Evolutionary conservation across 495 filamentous ascomycete genomes (phyloP), one percentile per base, ranked within the genome.

Genomic region (Trichoderma reesei): DNA sequence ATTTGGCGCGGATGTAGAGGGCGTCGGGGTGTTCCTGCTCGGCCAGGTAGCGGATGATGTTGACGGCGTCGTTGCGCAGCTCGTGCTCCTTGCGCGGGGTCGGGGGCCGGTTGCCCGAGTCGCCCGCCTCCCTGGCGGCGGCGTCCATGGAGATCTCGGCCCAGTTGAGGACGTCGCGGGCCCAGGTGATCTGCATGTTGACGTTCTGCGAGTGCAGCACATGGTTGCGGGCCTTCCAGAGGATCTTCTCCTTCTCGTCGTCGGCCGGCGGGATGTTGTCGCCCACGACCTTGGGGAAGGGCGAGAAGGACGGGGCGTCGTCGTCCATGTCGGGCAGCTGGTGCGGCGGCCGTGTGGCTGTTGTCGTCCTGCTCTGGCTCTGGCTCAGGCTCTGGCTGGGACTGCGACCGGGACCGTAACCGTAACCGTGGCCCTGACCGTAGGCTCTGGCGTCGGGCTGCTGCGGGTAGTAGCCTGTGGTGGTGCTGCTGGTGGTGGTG

Each of bases 161-260:
- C 77, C 90, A 96, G 48, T 88, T 84, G 59, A 98, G 80, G 33
- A 90, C 86, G 76, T 98, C 94, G 72, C 96, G 88, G 46, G 95
- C 94, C 94, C 94, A 98, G 39, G 90, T 88, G 65, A 98, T 79
- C 80, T 98, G 94, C 88, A 96, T 93, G 65, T 96, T 88, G 41
- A 93, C 91, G 71, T 98, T 92, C 67, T 95, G 92, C 41, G 94
- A 97, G 67, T 91, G 91, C 66, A 98, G 79, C 20, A 98, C 92
- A 51, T 88, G 81, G 64, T 86, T 74, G 44, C 94, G 87, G 46
- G 91, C 91, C 71, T 85, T 85, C 72, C 94, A 91, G 41, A 98
- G 77, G 61, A 87, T 90, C 16, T 86, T 85, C 71, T 96, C 94
- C 70, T 93, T 90, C 73, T 98, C 90, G 67, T 97, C 93, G 75